Percentiles rank a stretch among this genome's conserved stretches.
Evolutionary conservation across 805 yeast genomes (phyloP).

Genomic region (Ogataea paraovalis): DNA sequence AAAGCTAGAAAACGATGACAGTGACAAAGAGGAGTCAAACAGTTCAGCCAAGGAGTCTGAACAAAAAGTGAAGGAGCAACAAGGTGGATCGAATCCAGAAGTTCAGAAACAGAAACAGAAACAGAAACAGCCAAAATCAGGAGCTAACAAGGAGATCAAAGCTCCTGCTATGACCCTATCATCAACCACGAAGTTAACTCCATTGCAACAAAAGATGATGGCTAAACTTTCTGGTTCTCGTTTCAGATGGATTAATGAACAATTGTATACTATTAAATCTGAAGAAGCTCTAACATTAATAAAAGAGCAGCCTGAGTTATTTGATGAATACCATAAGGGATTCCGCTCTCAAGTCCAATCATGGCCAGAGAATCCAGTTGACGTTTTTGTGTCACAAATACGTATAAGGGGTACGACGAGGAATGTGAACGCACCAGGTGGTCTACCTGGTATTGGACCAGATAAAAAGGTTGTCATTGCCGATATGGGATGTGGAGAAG

Average conservation of each 20-base stretch:
- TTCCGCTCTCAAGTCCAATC: slow-evolving; percentile 91
- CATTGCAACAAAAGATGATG: slow-evolving; percentile 93
- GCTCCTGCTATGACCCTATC: background rate
- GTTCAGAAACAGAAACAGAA: too few species aligned
- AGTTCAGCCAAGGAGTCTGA: background rate
- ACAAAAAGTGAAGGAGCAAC: background rate
- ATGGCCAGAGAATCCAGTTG: slow-evolving; percentile 99
- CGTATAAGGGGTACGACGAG: slow-evolving; percentile 54
- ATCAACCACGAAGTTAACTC: slow-evolving; percentile 47
- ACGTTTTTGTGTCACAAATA: slow-evolving; percentile 74
- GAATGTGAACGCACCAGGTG: slow-evolving; percentile 89
- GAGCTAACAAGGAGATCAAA: background rate
- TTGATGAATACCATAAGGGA: slow-evolving; percentile 93
- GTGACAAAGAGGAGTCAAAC: background rate
- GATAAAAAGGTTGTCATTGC: slow-evolving; percentile 73
- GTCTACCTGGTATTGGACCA: slow-evolving; percentile 67
- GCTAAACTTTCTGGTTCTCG: slow-evolving; percentile 91
- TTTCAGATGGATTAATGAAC: slow-evolving; percentile 97
- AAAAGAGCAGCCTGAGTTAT: slow-evolving; percentile 76
- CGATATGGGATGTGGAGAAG: slow-evolving; percentile 99
- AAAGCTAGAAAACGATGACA: slow-evolving; percentile 2
- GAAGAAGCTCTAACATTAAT: slow-evolving; percentile 71
- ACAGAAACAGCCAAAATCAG: too few species aligned
- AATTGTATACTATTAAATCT: slow-evolving; percentile 83
- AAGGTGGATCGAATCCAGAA: background rate